Conservation (phyloP, 306 rosid genomes). For the Trifolium repens region DNA sequence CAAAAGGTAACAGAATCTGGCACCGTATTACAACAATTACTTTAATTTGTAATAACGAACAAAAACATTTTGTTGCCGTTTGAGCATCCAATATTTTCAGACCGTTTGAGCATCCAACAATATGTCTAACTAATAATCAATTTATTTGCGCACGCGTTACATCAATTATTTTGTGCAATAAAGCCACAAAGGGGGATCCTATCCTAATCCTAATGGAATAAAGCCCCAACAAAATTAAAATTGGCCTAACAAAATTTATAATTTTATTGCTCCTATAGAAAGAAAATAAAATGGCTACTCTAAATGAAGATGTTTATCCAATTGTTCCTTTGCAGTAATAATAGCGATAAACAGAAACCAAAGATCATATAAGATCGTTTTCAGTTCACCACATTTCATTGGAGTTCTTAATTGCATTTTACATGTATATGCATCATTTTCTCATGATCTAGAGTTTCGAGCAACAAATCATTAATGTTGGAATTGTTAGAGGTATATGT, state of each 20-base stretch:
- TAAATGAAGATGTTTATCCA: no score
- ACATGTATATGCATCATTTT: background rate
- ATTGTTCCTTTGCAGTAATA: no score
- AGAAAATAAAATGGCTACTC: background rate
- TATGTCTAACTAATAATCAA: background rate
- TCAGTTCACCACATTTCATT: background rate
- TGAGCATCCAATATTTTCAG: slow-evolving; percentile 22
- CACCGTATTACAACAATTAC: background rate
- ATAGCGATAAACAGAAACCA: no score
- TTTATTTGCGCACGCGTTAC: slow-evolving; percentile 9
- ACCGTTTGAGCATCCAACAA: slow-evolving; percentile 15
- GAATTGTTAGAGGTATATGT: no score
- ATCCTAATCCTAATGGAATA: background rate
- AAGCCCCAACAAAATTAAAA: background rate
- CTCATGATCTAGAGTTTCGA: no score
- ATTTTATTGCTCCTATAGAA: background rate
- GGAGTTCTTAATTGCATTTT: background rate
- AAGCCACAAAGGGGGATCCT: background rate
- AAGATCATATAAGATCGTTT: no score
- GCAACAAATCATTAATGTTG: no score
- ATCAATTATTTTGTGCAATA: slow-evolving; percentile 13
- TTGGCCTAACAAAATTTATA: background rate
- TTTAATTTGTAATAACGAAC: slow-evolving; percentile 10
- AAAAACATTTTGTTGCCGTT: background rate
- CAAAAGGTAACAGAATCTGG: slow-evolving; percentile 11